Percentiles rank a stretch among this genome's conserved stretches.
These are phyloP conservation scores for Dactylonectria macrodidyma DNA, from an alignment of 2,329 filamentous ascomycete species.

Conservation along the genomic window DNA sequence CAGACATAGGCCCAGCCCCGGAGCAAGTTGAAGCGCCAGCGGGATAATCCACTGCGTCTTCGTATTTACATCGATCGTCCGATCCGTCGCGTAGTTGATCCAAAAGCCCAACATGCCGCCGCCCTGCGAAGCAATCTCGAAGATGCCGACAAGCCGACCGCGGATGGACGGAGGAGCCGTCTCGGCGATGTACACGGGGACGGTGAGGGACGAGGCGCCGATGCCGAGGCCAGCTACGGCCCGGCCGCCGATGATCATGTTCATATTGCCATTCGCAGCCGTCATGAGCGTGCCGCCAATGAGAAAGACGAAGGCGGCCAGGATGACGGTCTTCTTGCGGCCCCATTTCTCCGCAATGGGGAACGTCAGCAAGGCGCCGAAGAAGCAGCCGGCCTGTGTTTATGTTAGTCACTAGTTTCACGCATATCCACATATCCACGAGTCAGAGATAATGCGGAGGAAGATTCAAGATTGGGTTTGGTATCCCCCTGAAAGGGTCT, in stretches of 20 bases:
- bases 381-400: slow-evolving; percentile 57
- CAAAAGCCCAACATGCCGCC: slow-evolving; percentile 58
- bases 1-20: slow-evolving; percentile 66
- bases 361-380: slow-evolving; percentile 58
- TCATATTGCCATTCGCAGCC: slow-evolving; percentile 51
- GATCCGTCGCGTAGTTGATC: slow-evolving; percentile 50
- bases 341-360: slow-evolving; percentile 64
- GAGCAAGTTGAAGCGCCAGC: slow-evolving; percentile 69
- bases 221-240: slow-evolving; percentile 68
- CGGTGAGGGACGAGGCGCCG: slow-evolving; percentile 64
- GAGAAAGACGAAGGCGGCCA: slow-evolving; percentile 59
- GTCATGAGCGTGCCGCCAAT: slow-evolving; percentile 55
- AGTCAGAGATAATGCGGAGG: too few relatives aligned
- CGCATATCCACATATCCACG: too few relatives aligned
- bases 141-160: slow-evolving; percentile 67
- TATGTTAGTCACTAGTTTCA: too few relatives aligned
- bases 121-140: slow-evolving; percentile 57
- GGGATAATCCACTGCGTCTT: slow-evolving; percentile 67
- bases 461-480: too few relatives aligned
- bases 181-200: slow-evolving; percentile 61
- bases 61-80: slow-evolving; percentile 51
- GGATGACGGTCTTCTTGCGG: slow-evolving; percentile 61
- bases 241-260: slow-evolving; percentile 62
- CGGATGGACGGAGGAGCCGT: slow-evolving; percentile 64
- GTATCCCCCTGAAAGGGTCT: too few relatives aligned